A percentile compares a stretch with the other conserved stretches of the same genome.
Evolutionary conservation across 805 yeast species (phyloP).

Genomic region (Candida argentea): DNA sequence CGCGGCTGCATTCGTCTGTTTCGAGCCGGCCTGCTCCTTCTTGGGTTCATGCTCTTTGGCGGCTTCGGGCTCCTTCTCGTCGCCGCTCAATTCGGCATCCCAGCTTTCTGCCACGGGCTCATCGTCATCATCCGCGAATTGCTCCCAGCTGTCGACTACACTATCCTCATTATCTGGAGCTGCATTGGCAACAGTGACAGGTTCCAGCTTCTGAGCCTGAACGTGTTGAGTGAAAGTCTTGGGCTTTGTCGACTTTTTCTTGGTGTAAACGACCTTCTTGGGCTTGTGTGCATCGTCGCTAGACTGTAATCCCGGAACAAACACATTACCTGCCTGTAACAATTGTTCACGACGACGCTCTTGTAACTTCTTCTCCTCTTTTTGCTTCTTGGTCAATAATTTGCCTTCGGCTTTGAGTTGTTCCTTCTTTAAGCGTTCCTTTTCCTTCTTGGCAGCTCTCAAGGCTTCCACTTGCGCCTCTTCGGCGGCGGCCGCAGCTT

Average conservation of each 20-base stretch:
- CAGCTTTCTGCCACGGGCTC: constrained; percentile 43
- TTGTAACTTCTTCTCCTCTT: constrained; percentile 75
- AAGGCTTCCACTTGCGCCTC: constrained; percentile 57
- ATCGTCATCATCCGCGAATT: constrained; percentile 51
- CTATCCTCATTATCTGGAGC: constrained; percentile 32
- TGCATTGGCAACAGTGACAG: constrained; percentile 15
- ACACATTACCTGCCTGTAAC: constrained; percentile 61
- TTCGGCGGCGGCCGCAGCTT: constrained; percentile 42
- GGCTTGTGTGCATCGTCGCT: constrained; percentile 30
- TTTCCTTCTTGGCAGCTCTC: constrained; percentile 66
- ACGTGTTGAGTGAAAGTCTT: constrained; percentile 27
- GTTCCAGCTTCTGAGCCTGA: constrained; percentile 12
- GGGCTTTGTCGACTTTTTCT: constrained; percentile 51
- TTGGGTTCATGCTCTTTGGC: constrained; percentile 11
- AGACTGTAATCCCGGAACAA: constrained; percentile 61
- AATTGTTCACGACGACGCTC: constrained; percentile 87
- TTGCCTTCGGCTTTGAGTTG: constrained; percentile 96
- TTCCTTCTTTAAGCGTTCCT: constrained; percentile 77
- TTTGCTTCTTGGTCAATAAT: constrained; percentile 85
- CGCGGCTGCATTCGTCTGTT: constrained; percentile 9
- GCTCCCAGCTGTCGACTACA: constrained; percentile 82
- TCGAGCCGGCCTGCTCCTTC: constrained; percentile 11
- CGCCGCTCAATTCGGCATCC: constrained; percentile 38
- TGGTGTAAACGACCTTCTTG: constrained; percentile 61
- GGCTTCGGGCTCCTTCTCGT: constrained; percentile 11